Conservation (phyloP, 805 yeast species). For the Candida rishiriensis region DNA sequence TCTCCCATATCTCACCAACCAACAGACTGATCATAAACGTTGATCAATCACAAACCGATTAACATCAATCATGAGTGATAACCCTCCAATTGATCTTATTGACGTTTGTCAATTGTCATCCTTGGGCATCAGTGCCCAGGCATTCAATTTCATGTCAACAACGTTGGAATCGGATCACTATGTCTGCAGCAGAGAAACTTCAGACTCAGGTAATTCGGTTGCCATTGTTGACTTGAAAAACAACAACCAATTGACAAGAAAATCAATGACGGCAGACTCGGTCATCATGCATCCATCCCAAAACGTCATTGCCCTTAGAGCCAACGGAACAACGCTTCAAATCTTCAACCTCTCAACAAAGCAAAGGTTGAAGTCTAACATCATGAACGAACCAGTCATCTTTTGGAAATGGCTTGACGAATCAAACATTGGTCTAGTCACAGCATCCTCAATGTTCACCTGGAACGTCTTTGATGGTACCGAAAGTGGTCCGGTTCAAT, state of each 20-base stretch:
- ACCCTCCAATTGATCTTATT: conserved; percentile 91
- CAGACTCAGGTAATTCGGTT: conserved; percentile 73
- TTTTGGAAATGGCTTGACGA: conserved; percentile 93
- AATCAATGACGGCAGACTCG: conserved; percentile 95
- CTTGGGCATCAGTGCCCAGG: conserved; percentile 78
- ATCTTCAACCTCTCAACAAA: conserved; percentile 85
- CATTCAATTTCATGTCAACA: conserved; percentile 88
- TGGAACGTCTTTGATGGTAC: conserved; percentile 86
- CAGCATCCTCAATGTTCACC: conserved; percentile 66
- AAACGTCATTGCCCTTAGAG: conserved; percentile 87
- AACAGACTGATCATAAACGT: too few relatives aligned
- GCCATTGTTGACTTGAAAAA: conserved; percentile 85
- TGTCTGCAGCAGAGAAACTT: conserved; percentile 72
- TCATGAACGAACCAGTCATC: conserved; percentile 81
- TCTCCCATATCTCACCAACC: too few relatives aligned
- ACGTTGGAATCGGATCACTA: conserved; percentile 91
- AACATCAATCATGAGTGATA: conserved; percentile 38
- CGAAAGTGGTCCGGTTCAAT: conserved; percentile 71
- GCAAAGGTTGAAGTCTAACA: conserved; percentile 83
- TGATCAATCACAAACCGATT: too few relatives aligned
- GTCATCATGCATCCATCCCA: conserved; percentile 95
- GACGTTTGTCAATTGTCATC: conserved; percentile 87
- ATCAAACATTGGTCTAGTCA: conserved; percentile 74
- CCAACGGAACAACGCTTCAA: conserved; percentile 94
- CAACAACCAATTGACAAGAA: conserved; percentile 75